A percentile compares a stretch with the other conserved stretches of the same genome.
Conservation (phyloP, 2,329 filamentous ascomycete genomes). For the Bimuria novae-zelandiae region DNA sequence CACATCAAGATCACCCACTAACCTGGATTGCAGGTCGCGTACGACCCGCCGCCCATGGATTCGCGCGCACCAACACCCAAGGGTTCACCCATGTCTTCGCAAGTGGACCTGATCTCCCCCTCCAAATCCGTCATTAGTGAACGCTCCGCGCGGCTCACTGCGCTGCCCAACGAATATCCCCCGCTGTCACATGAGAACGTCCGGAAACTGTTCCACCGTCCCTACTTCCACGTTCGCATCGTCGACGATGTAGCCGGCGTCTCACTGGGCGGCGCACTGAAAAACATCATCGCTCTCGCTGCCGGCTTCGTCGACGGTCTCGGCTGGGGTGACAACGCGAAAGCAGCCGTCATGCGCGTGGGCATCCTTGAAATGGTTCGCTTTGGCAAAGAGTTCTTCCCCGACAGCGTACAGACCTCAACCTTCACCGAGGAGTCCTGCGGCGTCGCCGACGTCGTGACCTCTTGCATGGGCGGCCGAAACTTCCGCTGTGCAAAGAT, state of each 20-base stretch:
- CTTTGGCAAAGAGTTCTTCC: constrained; percentile 93
- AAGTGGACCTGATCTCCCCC: constrained; percentile 59
- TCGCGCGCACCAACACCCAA: constrained; percentile 72
- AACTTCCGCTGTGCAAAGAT: constrained; percentile 95
- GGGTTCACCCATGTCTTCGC: constrained; percentile 53
- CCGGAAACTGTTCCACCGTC: constrained; percentile 86
- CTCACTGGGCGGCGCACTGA: constrained; percentile 89
- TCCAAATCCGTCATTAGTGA: constrained; percentile 55
- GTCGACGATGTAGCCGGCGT: constrained; percentile 96
- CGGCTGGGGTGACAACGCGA: constrained; percentile 98
- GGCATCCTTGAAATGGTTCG: constrained; percentile 95
- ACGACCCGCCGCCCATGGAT: constrained; percentile 89
- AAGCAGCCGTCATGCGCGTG: constrained; percentile 97
- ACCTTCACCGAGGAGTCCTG: constrained; percentile 98
- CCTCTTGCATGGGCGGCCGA: constrained; percentile 85
- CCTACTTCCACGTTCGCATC: constrained; percentile 96
- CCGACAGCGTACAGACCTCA: constrained; percentile 73
- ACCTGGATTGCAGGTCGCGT: constrained; percentile 65
- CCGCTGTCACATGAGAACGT: constrained; percentile 84
- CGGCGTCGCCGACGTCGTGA: constrained; percentile 94
- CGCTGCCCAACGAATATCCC: constrained; percentile 81
- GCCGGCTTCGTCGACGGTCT: constrained; percentile 94
- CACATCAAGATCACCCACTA: background rate
- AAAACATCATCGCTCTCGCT: constrained; percentile 94
- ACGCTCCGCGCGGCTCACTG: constrained; percentile 73